These are phyloP conservation scores for Fusarium albidum DNA, from an alignment of 2,329 filamentous ascomycete species.

Conservation along the genomic window DNA sequence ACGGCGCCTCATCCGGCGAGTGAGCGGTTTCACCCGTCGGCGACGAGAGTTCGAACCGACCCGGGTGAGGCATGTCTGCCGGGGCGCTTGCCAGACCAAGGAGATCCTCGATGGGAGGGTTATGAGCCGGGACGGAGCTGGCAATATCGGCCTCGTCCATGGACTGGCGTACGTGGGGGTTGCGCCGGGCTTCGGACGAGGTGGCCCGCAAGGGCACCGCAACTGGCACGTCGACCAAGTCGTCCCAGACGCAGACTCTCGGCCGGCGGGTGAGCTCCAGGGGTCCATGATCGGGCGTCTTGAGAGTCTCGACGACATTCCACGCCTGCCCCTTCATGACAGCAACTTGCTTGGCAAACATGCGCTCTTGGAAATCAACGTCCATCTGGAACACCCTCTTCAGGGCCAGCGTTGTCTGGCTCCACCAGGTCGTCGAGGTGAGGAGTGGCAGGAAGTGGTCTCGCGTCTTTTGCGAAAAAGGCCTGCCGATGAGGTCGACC, in stretches of 20 bases:
- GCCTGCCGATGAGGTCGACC: conserved; percentile 93
- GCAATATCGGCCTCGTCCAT: conserved; percentile 90
- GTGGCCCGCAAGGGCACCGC: conserved; percentile 88
- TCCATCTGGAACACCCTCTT: conserved; percentile 91
- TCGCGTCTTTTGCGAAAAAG: conserved; percentile 92
- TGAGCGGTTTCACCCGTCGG: conserved; percentile 52
- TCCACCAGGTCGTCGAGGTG: conserved; percentile 97
- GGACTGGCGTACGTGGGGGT: conserved; percentile 57
- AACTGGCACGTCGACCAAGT: conserved; percentile 93
- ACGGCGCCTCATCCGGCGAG: conserved; percentile 47
- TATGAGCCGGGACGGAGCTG: conserved; percentile 45
- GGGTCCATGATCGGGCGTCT: conserved; percentile 89
- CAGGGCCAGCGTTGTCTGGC: conserved; percentile 86
- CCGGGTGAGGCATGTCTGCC: conserved; percentile 75
- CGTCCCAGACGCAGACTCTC: conserved; percentile 97
- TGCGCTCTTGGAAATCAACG: conserved; percentile 95
- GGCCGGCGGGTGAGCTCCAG: conserved; percentile 90
- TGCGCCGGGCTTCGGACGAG: conserved; percentile 82
- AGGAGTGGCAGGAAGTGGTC: conserved; percentile 96
- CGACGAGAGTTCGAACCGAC: conserved; percentile 73
- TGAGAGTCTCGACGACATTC: conserved; percentile 98
- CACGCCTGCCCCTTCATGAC: conserved; percentile 99
- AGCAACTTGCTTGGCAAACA: conserved; percentile 98
- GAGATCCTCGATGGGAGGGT: conserved; percentile 66
- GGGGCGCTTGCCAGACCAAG: conserved; percentile 71